A percentile compares a stretch with the other conserved stretches of the same genome.
Conservation (phyloP, 441 rosid genomes). For the Jatropha podagrica region DNA sequence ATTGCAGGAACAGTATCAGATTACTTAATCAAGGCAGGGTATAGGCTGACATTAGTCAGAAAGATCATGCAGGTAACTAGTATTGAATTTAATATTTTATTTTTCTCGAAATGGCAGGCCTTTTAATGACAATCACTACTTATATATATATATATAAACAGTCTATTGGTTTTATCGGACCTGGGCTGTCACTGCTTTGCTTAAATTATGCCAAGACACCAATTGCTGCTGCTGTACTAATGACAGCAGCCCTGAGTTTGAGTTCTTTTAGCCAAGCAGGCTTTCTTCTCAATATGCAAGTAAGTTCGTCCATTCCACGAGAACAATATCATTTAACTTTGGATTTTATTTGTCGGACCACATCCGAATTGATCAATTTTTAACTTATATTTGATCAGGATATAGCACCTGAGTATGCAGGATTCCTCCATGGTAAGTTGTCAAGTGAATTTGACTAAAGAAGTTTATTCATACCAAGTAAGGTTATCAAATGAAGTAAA, state of each 20-base stretch:
- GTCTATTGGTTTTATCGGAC: constrained; percentile 92
- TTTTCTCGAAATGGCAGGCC: constrained; percentile 25
- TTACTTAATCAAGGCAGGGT: constrained; percentile 63
- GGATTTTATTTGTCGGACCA: too few relatives aligned
- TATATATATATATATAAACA: constrained; percentile 25
- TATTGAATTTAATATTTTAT: background rate
- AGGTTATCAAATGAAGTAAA: background rate
- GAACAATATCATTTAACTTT: background rate
- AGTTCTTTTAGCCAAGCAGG: constrained; percentile 99
- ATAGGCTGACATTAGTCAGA: constrained; percentile 68
- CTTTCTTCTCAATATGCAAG: constrained; percentile 92
- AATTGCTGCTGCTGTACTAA: constrained; percentile 50
- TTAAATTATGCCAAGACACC: constrained; percentile 78
- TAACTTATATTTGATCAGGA: constrained; percentile 45
- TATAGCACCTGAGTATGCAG: constrained; percentile 85
- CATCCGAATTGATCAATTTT: background rate
- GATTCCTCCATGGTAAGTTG: constrained; percentile 29
- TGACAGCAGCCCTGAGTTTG: constrained; percentile 76
- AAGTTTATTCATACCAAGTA: background rate
- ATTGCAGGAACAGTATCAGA: constrained; percentile 72
- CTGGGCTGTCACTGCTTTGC: constrained; percentile 76
- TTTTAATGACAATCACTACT: background rate
- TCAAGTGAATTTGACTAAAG: too few relatives aligned
- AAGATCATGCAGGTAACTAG: constrained; percentile 84
- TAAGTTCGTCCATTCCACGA: constrained; percentile 29